phyloP scores from a whole-genome alignment of 1,139 yeast genomes.

The Protomyces inundatus region DNA sequence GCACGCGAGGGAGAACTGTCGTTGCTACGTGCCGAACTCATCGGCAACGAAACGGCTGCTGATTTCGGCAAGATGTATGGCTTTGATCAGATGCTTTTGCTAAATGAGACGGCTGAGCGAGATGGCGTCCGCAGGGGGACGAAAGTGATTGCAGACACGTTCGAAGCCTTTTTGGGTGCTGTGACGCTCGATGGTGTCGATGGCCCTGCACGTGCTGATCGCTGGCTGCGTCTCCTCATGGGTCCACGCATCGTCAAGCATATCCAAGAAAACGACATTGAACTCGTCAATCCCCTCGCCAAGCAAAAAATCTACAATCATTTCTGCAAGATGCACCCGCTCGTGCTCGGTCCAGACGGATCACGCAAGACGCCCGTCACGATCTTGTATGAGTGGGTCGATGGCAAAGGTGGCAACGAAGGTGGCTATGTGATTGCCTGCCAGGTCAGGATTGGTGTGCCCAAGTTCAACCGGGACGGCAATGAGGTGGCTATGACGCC shows the following conservation, averaged over 20 bases:
- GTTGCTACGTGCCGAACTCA: slow-evolving; percentile 60
- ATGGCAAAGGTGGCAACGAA: slow-evolving; percentile 51
- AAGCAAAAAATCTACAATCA: slow-evolving; percentile 72
- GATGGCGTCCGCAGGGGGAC: slow-evolving; percentile 32
- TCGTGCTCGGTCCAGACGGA: slow-evolving; percentile 44
- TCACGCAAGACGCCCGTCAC: background rate
- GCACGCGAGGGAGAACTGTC: slow-evolving; percentile 81
- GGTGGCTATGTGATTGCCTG: slow-evolving; percentile 59
- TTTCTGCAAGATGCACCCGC: slow-evolving; percentile 64
- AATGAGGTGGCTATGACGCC: slow-evolving; percentile 34
- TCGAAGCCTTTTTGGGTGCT: slow-evolving; percentile 91
- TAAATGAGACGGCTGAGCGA: slow-evolving; percentile 43
- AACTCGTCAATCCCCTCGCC: slow-evolving; percentile 52
- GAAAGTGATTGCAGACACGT: slow-evolving; percentile 67
- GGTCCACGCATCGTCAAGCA: slow-evolving; percentile 48
- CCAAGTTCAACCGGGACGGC: background rate
- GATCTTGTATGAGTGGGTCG: slow-evolving; percentile 50
- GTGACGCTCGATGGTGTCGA: slow-evolving; percentile 55
- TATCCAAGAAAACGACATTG: slow-evolving; percentile 36
- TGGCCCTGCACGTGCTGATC: slow-evolving; percentile 39
- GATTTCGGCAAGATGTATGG: slow-evolving; percentile 69
- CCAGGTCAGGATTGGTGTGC: slow-evolving; percentile 40
- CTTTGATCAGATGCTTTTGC: slow-evolving; percentile 56
- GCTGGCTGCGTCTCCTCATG: slow-evolving; percentile 58
- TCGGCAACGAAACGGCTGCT: slow-evolving; percentile 67